These are phyloP conservation scores for Harrya chromipes DNA, from an alignment of 768 basidiomycete species.

Conservation along the genomic window DNA sequence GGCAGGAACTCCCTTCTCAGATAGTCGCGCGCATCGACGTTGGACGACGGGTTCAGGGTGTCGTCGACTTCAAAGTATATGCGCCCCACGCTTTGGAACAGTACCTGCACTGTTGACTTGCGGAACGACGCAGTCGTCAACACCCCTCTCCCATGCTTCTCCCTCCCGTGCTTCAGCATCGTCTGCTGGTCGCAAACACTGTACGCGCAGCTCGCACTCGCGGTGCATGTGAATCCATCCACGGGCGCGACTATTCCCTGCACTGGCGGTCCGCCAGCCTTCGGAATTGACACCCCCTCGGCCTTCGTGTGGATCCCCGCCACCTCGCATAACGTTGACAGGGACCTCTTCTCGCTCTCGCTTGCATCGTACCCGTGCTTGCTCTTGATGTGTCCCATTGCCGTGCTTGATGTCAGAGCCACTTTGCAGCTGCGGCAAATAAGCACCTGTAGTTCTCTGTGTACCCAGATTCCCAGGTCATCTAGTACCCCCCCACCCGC, in stretches of 20 bases:
- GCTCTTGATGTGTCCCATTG: too few species aligned
- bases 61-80: slow-evolving; percentile 4
- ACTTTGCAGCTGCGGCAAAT: too few species aligned
- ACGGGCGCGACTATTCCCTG: neutral
- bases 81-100: slow-evolving; percentile 3
- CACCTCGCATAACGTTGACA: too few species aligned
- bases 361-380: too few species aligned
- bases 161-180: slow-evolving; percentile 1
- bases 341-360: too few species aligned
- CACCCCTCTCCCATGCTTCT: neutral
- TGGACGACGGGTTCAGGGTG: neutral
- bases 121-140: neutral
- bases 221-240: neutral
- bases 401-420: too few species aligned
- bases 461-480: too few species aligned
- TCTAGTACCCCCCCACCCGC: too few species aligned
- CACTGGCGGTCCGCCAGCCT: slow-evolving; percentile 2
- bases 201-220: neutral
- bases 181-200: neutral
- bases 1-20: neutral
- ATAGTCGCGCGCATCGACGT: neutral
- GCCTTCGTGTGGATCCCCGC: neutral
- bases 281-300: neutral
- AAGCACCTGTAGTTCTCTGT: too few species aligned
- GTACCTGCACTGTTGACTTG: neutral